Evolutionary conservation across 192 early-diverging fungal species (phyloP).

Genomic region (Mortierella hygrophila): DNA sequence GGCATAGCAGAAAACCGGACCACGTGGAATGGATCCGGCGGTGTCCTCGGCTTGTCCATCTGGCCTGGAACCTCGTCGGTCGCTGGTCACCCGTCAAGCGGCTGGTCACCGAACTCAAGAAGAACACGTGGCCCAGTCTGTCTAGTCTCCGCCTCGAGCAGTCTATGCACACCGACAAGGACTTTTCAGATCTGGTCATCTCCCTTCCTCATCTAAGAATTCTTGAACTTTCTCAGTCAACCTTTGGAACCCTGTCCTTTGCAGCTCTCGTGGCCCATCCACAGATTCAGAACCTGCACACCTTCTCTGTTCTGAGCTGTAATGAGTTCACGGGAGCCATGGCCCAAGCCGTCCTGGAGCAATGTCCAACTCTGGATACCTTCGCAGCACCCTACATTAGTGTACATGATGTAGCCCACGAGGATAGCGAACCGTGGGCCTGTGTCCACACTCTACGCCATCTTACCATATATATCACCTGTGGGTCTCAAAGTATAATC

Average conservation of each 20-base stretch:
- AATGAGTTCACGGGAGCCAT: background rate
- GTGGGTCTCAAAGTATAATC: background rate
- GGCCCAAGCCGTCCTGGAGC: background rate
- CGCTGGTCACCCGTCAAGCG: background rate
- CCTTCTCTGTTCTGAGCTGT: background rate
- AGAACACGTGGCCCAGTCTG: background rate
- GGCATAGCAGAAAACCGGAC: background rate
- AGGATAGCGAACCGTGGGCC: background rate
- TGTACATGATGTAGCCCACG: background rate
- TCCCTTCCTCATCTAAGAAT: background rate
- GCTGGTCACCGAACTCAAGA: background rate
- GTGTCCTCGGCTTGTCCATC: background rate
- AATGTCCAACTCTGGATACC: background rate
- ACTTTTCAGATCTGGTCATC: background rate
- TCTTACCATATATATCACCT: background rate
- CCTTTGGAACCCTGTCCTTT: background rate
- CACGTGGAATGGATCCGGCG: background rate
- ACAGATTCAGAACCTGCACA: background rate
- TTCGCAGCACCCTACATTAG: background rate
- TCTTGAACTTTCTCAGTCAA: background rate
- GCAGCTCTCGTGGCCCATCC: background rate
- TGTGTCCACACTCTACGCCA: background rate
- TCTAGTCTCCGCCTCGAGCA: background rate
- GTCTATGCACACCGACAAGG: background rate
- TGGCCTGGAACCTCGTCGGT: background rate